A percentile compares a stretch with the other conserved stretches of the same genome.
phyloP scores from a whole-genome alignment of 2,329 filamentous ascomycete species.

The Colletotrichum orbiculare region DNA sequence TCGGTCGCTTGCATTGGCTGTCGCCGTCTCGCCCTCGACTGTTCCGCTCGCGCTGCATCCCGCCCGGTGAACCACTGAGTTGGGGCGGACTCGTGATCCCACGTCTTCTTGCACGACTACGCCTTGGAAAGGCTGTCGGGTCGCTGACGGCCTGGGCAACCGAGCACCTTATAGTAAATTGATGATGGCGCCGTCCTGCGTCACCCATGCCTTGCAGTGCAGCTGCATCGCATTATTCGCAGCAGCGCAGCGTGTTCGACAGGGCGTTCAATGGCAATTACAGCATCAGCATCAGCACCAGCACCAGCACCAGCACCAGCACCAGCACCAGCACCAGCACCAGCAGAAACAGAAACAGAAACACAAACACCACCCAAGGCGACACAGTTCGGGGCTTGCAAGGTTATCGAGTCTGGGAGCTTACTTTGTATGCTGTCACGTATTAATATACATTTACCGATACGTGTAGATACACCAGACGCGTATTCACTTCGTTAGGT shows the following conservation, averaged over 20 bases:
- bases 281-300: too few relatives aligned
- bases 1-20: conserved; percentile 10
- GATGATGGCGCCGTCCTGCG: not conserved
- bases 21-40: conserved; percentile 5
- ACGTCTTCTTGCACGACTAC: not conserved
- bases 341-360: too few relatives aligned
- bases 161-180: not conserved
- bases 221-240: not conserved
- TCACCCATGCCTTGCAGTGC: conserved; percentile 1
- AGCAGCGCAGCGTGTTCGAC: too few relatives aligned
- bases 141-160: conserved; percentile 8
- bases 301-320: too few relatives aligned
- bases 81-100: conserved; percentile 26
- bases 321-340: too few relatives aligned
- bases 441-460: too few relatives aligned
- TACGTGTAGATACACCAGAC: too few relatives aligned
- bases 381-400: conserved; percentile 6
- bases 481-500: not conserved
- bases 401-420: conserved; percentile 20
- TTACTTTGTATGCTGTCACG: not conserved
- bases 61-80: conserved; percentile 15
- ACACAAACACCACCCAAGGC: too few relatives aligned
- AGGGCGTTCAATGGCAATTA: conserved; percentile 12
- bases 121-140: conserved; percentile 2
- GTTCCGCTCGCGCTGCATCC: conserved; percentile 12